Base-by-base conservation (phyloP, 805 yeast genomes). In the Saturnispora hagleri region DNA sequence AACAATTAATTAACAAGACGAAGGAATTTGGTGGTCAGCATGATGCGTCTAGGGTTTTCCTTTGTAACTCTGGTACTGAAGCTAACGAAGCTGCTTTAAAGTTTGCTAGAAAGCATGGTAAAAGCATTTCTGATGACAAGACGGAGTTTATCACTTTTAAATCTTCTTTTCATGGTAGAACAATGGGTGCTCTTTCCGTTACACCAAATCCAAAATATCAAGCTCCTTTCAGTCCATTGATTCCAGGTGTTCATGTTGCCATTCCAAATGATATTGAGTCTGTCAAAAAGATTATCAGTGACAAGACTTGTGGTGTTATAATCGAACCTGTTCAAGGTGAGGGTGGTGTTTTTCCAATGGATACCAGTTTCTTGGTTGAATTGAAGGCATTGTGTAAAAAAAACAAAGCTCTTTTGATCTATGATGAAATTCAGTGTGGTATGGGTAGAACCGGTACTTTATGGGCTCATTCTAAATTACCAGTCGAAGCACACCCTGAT, bases 311-410 rank as follows among this genome's bases (percentile, higher is more conserved):
- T 60, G 99, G 90, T 50, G 93, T 93, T 31, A 93, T 93, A 51
- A 82, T 93, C 38, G 99, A 93, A 70, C 99, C 99, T 22, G 84
- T 93, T 53, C 99, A 93, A 73, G 99, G 98, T 59, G 99, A 91
- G 71, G 98, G 99, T 53, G 99, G 99, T 52, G 83, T 91, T 18
- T 80, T 82, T 62, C 80, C 84, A 20, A 77, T 88, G 53, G 73
- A 77, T 38, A 58, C 69, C 0, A 86, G 81, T 43, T 89, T 87
- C 63, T 73, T 91, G 55, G 63, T 73, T 4, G 80, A 79, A 47
- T 71, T 91, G 64, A 82, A 84, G 58, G 67, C 77, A 60, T 69
- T 86, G 52, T 88, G 97, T 65, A 70, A 72, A 52, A 75, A 82
- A 51, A 75, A 83, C 58, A 81, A 85, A 51, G 95, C 86, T 10